phyloP scores from a whole-genome alignment of 148 eudicot species.

The Diospyros kaki region DNA sequence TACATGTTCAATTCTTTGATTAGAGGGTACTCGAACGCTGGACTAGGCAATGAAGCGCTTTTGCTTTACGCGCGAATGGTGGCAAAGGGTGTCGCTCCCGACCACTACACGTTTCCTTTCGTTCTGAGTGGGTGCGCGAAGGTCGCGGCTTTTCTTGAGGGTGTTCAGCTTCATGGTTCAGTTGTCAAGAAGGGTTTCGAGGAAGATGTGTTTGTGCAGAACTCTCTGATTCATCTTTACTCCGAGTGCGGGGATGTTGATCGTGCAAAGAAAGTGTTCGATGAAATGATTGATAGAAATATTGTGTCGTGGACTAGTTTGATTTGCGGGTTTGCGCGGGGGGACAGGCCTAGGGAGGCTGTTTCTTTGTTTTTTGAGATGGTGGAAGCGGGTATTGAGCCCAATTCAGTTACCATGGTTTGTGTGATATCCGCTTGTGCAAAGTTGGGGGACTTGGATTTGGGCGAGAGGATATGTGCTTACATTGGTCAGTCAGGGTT shows the following conservation, averaged over 20 bases:
- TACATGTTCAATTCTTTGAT: constrained; percentile 34
- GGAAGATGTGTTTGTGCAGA: constrained; percentile 28
- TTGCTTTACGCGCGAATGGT: constrained; percentile 18
- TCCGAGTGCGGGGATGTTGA: constrained; percentile 28
- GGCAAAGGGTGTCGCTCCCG: constrained; percentile 20
- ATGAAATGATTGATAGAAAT: constrained; percentile 33
- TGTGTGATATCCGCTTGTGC: constrained; percentile 40
- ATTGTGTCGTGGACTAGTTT: constrained; percentile 37
- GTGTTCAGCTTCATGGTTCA: constrained; percentile 30
- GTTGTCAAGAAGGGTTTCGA: constrained; percentile 27
- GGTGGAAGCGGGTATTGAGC: constrained; percentile 24
- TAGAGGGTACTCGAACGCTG: constrained; percentile 25
- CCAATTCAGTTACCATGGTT: constrained; percentile 30
- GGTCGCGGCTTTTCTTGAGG: constrained; percentile 15
- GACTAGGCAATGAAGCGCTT: constrained; percentile 20
- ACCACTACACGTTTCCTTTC: constrained; percentile 28
- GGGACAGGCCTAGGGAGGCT: constrained; percentile 22
- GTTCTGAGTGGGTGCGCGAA: constrained; percentile 31
- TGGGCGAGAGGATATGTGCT: constrained; percentile 24
- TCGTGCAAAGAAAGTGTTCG: constrained; percentile 27
- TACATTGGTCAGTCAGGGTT: constrained; percentile 17
- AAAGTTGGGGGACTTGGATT: constrained; percentile 30
- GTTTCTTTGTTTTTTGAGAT: constrained; percentile 30
- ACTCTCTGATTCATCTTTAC: constrained; percentile 31
- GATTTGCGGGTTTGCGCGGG: constrained; percentile 32